Percentiles rank a stretch among this genome's conserved stretches.
These are phyloP conservation scores for Pythium plurisporium DNA, from an alignment of 352 stramenopile genomes.

Conservation along the genomic window DNA sequence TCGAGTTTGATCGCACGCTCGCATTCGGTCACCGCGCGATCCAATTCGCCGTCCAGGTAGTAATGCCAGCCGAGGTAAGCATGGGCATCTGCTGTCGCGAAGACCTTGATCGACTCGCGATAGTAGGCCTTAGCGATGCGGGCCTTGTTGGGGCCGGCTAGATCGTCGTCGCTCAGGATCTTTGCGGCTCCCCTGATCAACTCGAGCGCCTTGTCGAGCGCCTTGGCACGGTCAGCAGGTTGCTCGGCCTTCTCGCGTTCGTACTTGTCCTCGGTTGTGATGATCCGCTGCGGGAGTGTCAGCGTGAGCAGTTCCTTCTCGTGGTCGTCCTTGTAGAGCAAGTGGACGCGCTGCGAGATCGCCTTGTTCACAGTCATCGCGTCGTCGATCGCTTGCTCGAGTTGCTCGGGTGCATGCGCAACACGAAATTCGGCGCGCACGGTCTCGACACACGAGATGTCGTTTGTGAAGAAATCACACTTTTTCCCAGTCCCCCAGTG, in stretches of 20 bases:
- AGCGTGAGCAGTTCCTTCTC: slow-evolving; percentile 39
- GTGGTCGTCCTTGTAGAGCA: slow-evolving; percentile 51
- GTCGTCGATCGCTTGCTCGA: slow-evolving; percentile 51
- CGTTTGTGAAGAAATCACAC: slow-evolving; percentile 57
- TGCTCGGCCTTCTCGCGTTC: slow-evolving; percentile 31
- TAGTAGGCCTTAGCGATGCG: slow-evolving; percentile 69
- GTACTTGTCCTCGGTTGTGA: slow-evolving; percentile 57
- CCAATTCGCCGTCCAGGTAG: slow-evolving; percentile 57
- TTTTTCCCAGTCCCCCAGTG: slow-evolving; percentile 46
- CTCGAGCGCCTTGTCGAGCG: slow-evolving; percentile 44
- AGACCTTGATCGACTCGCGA: slow-evolving; percentile 55
- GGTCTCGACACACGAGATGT: slow-evolving; percentile 48
- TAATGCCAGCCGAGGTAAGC: slow-evolving; percentile 67
- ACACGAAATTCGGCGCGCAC: slow-evolving; percentile 50
- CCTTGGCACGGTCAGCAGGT: slow-evolving; percentile 20
- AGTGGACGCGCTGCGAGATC: slow-evolving; percentile 54
- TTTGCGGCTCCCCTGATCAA: slow-evolving; percentile 47
- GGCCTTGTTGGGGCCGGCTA: slow-evolving; percentile 40
- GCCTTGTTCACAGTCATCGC: slow-evolving; percentile 63
- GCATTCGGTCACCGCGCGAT: slow-evolving; percentile 48
- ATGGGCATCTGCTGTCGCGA: slow-evolving; percentile 61
- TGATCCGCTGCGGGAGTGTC: slow-evolving; percentile 19
- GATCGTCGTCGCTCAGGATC: slow-evolving; percentile 39
- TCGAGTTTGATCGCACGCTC: slow-evolving; percentile 63
- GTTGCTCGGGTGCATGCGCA: background rate